Evolutionary conservation across 805 yeast genomes (phyloP).

Genomic region (Scheffersomyces stipitis): DNA sequence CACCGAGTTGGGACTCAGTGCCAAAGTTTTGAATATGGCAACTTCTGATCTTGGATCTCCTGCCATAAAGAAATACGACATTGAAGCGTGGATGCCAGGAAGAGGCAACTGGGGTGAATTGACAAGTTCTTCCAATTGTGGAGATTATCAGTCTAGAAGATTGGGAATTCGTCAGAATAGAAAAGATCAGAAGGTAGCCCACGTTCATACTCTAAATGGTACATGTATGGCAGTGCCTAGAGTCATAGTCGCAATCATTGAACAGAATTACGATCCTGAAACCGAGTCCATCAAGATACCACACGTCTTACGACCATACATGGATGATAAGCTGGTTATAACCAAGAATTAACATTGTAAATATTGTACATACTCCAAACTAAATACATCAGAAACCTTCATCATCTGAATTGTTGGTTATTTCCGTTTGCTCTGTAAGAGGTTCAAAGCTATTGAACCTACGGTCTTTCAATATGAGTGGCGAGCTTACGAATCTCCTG

Average conservation of each 20-base stretch:
- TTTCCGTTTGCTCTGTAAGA: constrained; percentile 5
- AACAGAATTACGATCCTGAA: constrained; percentile 69
- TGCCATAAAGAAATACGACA: constrained; percentile 86
- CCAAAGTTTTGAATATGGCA: constrained; percentile 86
- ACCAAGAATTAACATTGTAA: constrained; percentile 1
- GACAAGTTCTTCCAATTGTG: constrained; percentile 87
- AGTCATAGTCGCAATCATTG: constrained; percentile 84
- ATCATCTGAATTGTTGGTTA: constrained; percentile 16
- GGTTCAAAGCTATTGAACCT: constrained; percentile 5
- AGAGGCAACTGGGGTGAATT: constrained; percentile 91
- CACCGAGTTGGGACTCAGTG: constrained; percentile 67
- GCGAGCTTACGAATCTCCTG: constrained; percentile 31
- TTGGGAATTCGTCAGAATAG: constrained; percentile 61
- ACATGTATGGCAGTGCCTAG: constrained; percentile 96
- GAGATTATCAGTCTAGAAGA: constrained; percentile 87
- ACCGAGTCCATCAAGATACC: constrained; percentile 63
- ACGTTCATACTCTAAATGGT: constrained; percentile 86
- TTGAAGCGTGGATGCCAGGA: constrained; percentile 99
- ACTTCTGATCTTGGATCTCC: constrained; percentile 91
- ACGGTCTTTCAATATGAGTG: constrained; percentile 6
- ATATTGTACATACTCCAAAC: neutral
- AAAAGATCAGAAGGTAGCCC: constrained; percentile 34
- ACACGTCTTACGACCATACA: constrained; percentile 60
- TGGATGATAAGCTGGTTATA: constrained; percentile 59
- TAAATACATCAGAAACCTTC: constrained; percentile 2